These are phyloP conservation scores for Candida sp. DNA, from an alignment of 1,139 yeast species.

Conservation along the genomic window DNA sequence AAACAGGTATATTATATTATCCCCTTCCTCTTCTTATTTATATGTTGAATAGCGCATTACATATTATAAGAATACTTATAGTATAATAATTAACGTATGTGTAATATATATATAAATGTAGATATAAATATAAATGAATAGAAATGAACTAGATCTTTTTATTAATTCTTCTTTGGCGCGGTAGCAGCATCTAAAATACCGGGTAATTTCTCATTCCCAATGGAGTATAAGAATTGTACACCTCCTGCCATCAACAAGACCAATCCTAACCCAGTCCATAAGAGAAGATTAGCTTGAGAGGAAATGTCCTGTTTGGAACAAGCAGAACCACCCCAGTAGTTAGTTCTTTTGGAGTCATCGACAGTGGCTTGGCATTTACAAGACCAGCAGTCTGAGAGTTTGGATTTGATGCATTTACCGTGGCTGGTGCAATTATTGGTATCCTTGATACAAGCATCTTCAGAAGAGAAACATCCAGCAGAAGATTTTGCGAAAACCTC, in stretches of 20 bases:
- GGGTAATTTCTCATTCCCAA: slow-evolving; percentile 63
- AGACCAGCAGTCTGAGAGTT: slow-evolving; percentile 26
- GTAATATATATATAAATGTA: too few species aligned
- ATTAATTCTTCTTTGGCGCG: slow-evolving; percentile 29
- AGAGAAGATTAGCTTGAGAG: slow-evolving; percentile 59
- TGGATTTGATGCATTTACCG: slow-evolving; percentile 42
- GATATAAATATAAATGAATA: too few species aligned
- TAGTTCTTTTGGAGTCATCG: slow-evolving; percentile 47
- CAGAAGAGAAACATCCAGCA: slow-evolving; percentile 29
- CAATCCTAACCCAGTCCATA: slow-evolving; percentile 60
- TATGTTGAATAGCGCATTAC: too few species aligned
- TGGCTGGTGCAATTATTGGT: slow-evolving; percentile 61
- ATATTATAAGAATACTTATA: too few species aligned
- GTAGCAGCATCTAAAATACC: slow-evolving; percentile 65
- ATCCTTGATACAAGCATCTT: slow-evolving; percentile 49
- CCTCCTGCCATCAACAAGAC: slow-evolving; percentile 48
- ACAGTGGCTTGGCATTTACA: slow-evolving; percentile 58
- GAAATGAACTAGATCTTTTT: slow-evolving; percentile 1
- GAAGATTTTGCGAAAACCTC: slow-evolving; percentile 11
- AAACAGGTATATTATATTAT: too few species aligned
- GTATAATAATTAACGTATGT: too few species aligned
- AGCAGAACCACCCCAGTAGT: slow-evolving; percentile 64
- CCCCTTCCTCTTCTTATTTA: too few species aligned
- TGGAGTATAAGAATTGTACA: slow-evolving; percentile 46
- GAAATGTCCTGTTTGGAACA: slow-evolving; percentile 68